These are phyloP conservation scores for Pichia sp. DNA, from an alignment of 1,139 yeast genomes.

Conservation along the genomic window DNA sequence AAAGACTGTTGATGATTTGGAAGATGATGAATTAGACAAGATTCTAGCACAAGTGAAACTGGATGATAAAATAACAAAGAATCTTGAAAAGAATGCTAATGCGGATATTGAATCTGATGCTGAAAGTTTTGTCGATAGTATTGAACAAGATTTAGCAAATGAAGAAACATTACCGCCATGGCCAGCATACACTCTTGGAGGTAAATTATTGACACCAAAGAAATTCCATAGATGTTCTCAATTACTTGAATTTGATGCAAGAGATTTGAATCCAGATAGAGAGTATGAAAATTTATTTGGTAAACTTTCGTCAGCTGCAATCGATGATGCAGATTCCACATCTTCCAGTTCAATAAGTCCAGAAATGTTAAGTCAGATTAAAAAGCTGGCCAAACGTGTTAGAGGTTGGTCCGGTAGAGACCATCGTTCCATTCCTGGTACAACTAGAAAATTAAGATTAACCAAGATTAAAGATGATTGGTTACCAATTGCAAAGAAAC, in stretches of 20 bases:
- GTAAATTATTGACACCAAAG: slow-evolving; percentile 44
- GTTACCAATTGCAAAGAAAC: slow-evolving; percentile 69
- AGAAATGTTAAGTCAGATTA: slow-evolving; percentile 63
- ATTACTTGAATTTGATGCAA: slow-evolving; percentile 46
- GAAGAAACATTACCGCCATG: slow-evolving; percentile 30
- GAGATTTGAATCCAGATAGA: slow-evolving; percentile 73
- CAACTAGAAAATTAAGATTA: slow-evolving; percentile 61
- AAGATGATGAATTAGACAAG: slow-evolving; percentile 23
- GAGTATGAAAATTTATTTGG: slow-evolving; percentile 78
- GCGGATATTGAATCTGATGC: slow-evolving; percentile 8
- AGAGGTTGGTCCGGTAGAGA: slow-evolving; percentile 87
- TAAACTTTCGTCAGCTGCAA: slow-evolving; percentile 61
- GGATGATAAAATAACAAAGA: slow-evolving; percentile 9
- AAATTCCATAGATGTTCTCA: slow-evolving; percentile 40
- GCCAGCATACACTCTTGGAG: slow-evolving; percentile 39
- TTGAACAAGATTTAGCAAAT: slow-evolving; percentile 22
- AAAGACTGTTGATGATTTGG: slow-evolving; percentile 21
- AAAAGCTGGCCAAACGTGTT: slow-evolving; percentile 57
- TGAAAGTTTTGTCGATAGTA: slow-evolving; percentile 19
- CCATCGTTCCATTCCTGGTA: slow-evolving; percentile 69
- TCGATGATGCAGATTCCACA: slow-evolving; percentile 72
- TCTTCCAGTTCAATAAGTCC: slow-evolving; percentile 61
- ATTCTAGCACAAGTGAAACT: slow-evolving; percentile 17
- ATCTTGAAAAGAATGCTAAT: slow-evolving; percentile 22
- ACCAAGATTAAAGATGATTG: slow-evolving; percentile 81